Percentiles rank a stretch among this genome's conserved stretches.
Evolutionary conservation across 306 rosid species (phyloP).

Genomic region (Medicago arabica): DNA sequence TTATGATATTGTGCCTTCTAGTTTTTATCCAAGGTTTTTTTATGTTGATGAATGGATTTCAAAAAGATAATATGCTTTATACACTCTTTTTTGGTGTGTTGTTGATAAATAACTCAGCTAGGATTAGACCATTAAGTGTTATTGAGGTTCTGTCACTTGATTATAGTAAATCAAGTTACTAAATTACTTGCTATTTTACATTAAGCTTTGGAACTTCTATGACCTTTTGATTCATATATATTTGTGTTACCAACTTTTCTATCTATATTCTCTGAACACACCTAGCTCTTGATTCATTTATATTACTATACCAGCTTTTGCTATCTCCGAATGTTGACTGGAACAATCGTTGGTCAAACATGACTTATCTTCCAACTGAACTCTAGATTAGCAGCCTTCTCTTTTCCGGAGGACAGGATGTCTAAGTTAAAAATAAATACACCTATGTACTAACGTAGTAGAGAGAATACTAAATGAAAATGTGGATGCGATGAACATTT

Average conservation of each 20-base stretch:
- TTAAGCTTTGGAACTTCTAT: not conserved
- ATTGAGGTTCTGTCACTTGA: not conserved
- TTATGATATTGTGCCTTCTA: not conserved
- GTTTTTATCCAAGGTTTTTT: not conserved
- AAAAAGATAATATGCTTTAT: too few species aligned
- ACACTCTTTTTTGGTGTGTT: not conserved
- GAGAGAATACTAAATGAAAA: not conserved
- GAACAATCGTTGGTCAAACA: too few species aligned
- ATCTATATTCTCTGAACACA: too few species aligned
- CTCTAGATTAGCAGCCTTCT: too few species aligned
- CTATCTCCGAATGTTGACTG: not conserved
- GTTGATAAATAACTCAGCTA: not conserved
- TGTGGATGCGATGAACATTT: not conserved
- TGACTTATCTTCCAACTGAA: too few species aligned
- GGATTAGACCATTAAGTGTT: not conserved
- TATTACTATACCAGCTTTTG: too few species aligned
- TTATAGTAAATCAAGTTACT: not conserved
- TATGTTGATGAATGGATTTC: too few species aligned
- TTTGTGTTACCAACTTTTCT: not conserved
- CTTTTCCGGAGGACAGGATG: too few species aligned
- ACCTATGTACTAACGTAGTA: not conserved
- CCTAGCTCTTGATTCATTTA: too few species aligned
- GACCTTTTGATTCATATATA: not conserved
- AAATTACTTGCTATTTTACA: not conserved
- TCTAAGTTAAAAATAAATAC: too few species aligned